Evolutionary conservation across 345 rosid species (phyloP).

Genomic region (Linum trigynum): DNA sequence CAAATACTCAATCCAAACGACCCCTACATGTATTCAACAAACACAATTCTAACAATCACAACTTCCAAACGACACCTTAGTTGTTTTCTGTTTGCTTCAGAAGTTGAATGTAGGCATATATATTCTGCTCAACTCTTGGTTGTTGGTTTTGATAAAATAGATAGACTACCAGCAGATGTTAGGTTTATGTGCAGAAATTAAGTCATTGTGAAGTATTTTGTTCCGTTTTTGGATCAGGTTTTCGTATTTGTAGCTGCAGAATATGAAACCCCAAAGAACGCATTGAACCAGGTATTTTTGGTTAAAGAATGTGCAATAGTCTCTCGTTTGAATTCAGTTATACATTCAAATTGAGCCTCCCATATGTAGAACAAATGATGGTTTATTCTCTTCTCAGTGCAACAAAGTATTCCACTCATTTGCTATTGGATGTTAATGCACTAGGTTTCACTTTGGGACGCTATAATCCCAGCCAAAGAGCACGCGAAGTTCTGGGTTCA

Average conservation of each 20-base stretch:
- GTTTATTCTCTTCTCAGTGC: neutral
- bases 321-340: neutral
- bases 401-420: neutral
- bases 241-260: conserved; percentile 83
- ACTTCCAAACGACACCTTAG: too few species aligned
- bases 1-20: too few species aligned
- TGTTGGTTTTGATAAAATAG: neutral
- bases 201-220: neutral
- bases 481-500: conserved; percentile 69
- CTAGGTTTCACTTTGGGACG: conserved; percentile 96
- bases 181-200: neutral
- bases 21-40: too few species aligned
- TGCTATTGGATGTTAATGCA: conserved; percentile 1
- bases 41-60: too few species aligned
- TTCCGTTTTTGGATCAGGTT: conserved; percentile 35
- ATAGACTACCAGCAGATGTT: neutral
- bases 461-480: conserved; percentile 72
- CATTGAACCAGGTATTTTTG: conserved; percentile 73
- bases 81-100: neutral
- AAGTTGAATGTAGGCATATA: neutral
- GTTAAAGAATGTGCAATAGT: neutral
- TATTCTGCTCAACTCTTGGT: neutral
- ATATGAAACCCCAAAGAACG: conserved; percentile 66
- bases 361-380: neutral
- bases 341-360: neutral